These are phyloP conservation scores for Aspergillus viridinutans DNA, from an alignment of 2,329 filamentous ascomycete genomes.

Conservation along the genomic window DNA sequence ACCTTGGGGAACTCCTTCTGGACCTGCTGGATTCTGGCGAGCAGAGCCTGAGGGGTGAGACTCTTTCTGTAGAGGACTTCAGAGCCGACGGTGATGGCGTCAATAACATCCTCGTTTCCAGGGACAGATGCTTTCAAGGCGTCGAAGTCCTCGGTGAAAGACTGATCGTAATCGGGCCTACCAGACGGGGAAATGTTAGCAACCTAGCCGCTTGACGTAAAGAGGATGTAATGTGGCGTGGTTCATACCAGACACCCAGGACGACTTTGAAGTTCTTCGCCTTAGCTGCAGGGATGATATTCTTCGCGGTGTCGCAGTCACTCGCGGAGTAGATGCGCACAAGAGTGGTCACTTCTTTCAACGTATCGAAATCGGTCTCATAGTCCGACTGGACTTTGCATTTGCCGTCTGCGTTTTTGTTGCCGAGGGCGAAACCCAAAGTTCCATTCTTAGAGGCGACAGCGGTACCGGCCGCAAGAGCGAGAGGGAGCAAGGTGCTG, in stretches of 20 bases:
- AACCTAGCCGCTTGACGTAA: neutral
- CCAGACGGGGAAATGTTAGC: constrained; percentile 4
- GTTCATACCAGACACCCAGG: constrained; percentile 62
- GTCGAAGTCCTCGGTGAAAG: constrained; percentile 57
- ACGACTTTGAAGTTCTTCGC: constrained; percentile 62
- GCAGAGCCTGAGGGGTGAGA: constrained; percentile 58
- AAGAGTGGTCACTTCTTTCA: constrained; percentile 51
- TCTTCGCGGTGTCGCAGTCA: constrained; percentile 61
- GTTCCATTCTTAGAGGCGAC: constrained; percentile 51
- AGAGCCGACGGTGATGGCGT: constrained; percentile 67
- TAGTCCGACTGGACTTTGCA: constrained; percentile 64
- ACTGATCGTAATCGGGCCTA: constrained; percentile 60
- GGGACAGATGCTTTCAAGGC: constrained; percentile 48
- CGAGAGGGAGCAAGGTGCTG: constrained; percentile 36
- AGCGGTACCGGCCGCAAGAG: constrained; percentile 44
- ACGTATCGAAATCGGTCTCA: constrained; percentile 60
- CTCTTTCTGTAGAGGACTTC: constrained; percentile 67
- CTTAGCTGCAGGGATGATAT: constrained; percentile 63
- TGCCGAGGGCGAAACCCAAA: constrained; percentile 64
- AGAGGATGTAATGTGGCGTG: neutral
- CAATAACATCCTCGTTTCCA: constrained; percentile 55
- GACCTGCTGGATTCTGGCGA: constrained; percentile 59
- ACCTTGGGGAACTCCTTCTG: constrained; percentile 53
- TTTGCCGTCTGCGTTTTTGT: constrained; percentile 55
- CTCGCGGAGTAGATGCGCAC: constrained; percentile 65